Conservation (phyloP, 805 yeast genomes). For the Saccharomycopsis olivae region DNA sequence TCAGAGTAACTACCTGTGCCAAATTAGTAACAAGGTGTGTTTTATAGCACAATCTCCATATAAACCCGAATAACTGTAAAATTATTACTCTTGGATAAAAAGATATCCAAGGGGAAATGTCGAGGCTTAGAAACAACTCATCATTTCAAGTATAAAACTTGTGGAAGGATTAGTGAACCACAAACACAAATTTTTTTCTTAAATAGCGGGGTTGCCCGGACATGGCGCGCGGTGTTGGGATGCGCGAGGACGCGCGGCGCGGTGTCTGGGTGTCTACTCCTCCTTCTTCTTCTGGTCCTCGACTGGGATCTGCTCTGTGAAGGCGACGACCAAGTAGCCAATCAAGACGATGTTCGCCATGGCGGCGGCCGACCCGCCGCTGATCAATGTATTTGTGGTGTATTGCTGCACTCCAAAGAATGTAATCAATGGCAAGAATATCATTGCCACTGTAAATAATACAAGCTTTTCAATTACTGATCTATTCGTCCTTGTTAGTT, state of each 20-base stretch:
- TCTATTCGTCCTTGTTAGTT: constrained; percentile 25
- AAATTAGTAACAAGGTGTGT: constrained; percentile 9
- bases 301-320: constrained; percentile 46
- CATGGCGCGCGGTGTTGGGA: too few relatives aligned
- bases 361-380: constrained; percentile 75
- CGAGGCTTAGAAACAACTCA: constrained; percentile 6
- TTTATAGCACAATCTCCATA: constrained; percentile 3
- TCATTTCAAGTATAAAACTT: constrained; percentile 8
- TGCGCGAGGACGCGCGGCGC: too few relatives aligned
- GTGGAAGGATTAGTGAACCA: constrained; percentile 4
- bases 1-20: too few relatives aligned
- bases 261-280: too few relatives aligned
- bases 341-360: constrained; percentile 66
- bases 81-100: background rate
- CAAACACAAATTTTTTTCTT: too few relatives aligned
- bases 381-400: constrained; percentile 43
- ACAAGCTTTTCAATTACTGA: constrained; percentile 58
- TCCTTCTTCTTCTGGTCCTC: constrained; percentile 21
- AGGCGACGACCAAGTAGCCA: constrained; percentile 65
- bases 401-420: constrained; percentile 35
- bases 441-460: constrained; percentile 70
- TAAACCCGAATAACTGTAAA: constrained; percentile 3
- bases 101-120: constrained; percentile 6
- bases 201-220: too few relatives aligned
- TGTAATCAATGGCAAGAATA: constrained; percentile 50